Evolutionary conservation across 2,329 filamentous ascomycete genomes (phyloP), one percentile per base, ranked within the genome.

Genomic region (Tricladium varicosporioides): DNA sequence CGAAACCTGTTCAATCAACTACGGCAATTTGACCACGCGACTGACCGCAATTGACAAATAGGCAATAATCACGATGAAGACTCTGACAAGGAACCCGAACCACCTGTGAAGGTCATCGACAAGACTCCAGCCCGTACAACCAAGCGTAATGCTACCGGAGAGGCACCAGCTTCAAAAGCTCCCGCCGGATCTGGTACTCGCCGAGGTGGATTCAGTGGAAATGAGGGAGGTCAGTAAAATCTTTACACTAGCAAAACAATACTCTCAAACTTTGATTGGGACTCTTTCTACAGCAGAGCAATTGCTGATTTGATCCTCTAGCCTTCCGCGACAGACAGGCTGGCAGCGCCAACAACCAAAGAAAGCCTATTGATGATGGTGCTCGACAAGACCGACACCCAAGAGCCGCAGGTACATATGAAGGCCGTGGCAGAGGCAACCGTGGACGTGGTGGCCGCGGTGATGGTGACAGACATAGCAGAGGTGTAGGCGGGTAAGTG

Each of bases 281-380:
- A 7, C 22, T 27, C 22, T 27, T 27, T 27, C 22, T 27, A 27
- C 7, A 27, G 22, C 22, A 27, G 56, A 46, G 1, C 27, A 18
- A 16, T 31, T 36, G 54, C 64, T 56, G 52, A 65, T 52, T 10
- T 47, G 11, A 51, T 40, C 46, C 18, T 55, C 42, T 57, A 96
- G 92, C 91, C 73, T 94, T 92, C 87, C 91, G 90, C 74, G 91
- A 96, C 80, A 89, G 89, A 73, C 85, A 84, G 72, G 91, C 87
- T 72, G 92, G 92, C 68, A 82, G 85, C 72, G 82, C 84, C 71
- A 87, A 83, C 82, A 97, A 97, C 85, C 90, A 91, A 70, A 81
- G 80, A 74, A 89, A 89, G 76, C 79, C 87, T 67, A 87, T 84
- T 59, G 91, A 92, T 59, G 90, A 93, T 74, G 77, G 82, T 63